Evolutionary conservation across 1,284 basidiomycete species (phyloP), one percentile per base, ranked within the genome.

Genomic region (Phlebopus sp.): DNA sequence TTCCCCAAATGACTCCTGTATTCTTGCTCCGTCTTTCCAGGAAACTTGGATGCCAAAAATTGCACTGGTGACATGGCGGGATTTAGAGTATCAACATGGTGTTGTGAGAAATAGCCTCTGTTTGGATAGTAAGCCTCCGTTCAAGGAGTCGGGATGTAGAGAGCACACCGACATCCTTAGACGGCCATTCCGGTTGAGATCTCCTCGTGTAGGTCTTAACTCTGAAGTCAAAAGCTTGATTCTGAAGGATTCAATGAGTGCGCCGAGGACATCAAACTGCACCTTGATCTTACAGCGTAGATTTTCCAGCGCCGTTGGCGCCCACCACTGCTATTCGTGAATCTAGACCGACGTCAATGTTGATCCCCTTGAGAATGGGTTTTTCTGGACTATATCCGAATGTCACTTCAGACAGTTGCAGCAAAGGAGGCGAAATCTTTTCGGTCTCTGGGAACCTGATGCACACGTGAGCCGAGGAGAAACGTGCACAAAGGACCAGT

Each of bases 191-290:
- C 92, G 83, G 52, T 82, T 94, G 45, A 95, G 84, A 47, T 93
- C 86, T 3, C 97, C 97, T 8, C 75, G 68, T 38, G 86, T 57
- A 0, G 97, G 90, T 50, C 82, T 81, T 19, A 98, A 69, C 48
- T 96, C 92, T n/a, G 91, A 92, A 0, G 92, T 97, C 40, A 99
- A 74, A 11, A 99, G 71, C 68, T 99, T 99, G 74, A 98, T 94
- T 19, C 92, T 50, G 41, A 25, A 42, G 4, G 21, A 1, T 6
- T 31, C n/a, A n/a, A 15, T 62, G 29, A 56, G 38, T 15, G 37
- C 14, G 8, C 4, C 15, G 13, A 31, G 30, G 18, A 30, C 44
- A 46, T 31, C 17, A 43, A 27, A 41, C 11, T 38, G 40, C 19
- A 45, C 36, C 21, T 18, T 29, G 36, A 11, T 23, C 80, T 48